Evolutionary conservation across 345 rosid genomes (phyloP).

Genomic region (Garcia nutans): DNA sequence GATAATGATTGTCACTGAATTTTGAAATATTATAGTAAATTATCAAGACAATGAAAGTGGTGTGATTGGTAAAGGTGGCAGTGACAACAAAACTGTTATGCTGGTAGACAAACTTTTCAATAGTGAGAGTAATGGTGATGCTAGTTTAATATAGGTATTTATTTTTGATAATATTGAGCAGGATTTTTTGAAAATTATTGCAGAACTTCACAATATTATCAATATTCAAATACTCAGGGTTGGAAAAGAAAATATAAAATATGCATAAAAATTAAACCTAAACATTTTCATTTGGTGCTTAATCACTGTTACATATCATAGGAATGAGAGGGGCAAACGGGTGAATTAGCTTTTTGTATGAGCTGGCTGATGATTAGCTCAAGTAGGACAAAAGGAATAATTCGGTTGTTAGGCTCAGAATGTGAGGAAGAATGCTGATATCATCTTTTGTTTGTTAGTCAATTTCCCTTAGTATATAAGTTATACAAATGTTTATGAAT

Average conservation of each 20-base stretch:
- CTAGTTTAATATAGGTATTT: neutral
- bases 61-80: neutral
- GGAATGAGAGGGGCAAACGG: no score
- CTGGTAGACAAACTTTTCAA: no score
- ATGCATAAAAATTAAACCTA: neutral
- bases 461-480: no score
- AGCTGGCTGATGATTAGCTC: no score
- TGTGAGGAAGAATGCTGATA: no score
- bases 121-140: neutral
- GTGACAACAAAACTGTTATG: neutral
- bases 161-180: neutral
- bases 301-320: no score
- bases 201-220: neutral
- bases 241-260: neutral
- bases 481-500: no score
- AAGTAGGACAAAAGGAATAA: no score
- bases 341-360: no score
- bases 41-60: neutral
- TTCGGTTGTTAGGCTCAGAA: no score
- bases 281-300: no score
- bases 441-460: no score
- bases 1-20: neutral
- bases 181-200: neutral
- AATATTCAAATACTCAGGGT: neutral
- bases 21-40: neutral